Conservation (phyloP, 2,329 filamentous ascomycete genomes). For the Chrysoporthe deuterocubensis region DNA sequence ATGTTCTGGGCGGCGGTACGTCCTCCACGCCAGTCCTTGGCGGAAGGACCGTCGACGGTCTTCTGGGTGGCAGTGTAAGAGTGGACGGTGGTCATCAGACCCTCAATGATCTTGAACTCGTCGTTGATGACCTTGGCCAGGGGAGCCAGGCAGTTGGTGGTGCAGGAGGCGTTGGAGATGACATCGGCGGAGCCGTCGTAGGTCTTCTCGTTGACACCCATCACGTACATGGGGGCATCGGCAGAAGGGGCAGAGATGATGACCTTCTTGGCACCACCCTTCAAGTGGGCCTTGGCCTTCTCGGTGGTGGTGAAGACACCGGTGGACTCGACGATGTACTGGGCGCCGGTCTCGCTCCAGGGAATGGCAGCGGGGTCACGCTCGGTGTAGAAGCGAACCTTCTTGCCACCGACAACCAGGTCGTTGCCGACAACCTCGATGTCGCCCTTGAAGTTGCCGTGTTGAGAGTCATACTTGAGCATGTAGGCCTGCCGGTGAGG, state of each 20-base stretch:
- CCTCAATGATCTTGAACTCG: conserved; percentile 96
- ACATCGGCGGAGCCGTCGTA: conserved; percentile 92
- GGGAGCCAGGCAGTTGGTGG: conserved; percentile 99
- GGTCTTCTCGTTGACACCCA: conserved; percentile 95
- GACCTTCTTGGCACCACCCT: conserved; percentile 98
- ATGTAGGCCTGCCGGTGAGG: conserved; percentile 78
- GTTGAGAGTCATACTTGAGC: conserved; percentile 99
- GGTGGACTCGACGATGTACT: conserved; percentile 96
- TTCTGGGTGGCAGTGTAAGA: conserved; percentile 99
- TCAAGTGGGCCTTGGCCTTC: conserved; percentile 92
- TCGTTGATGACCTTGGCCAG: conserved; percentile 99
- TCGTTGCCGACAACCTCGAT: conserved; percentile 72
- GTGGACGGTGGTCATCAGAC: conserved; percentile 99
- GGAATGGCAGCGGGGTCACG: conserved; percentile 87
- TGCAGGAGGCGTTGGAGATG: conserved; percentile 99
- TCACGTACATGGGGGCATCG: conserved; percentile 99
- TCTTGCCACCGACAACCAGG: conserved; percentile 92
- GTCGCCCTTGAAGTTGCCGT: conserved; percentile 94
- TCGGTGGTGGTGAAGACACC: conserved; percentile 99
- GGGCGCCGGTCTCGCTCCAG: conserved; percentile 84
- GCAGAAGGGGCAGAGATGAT: conserved; percentile 89
- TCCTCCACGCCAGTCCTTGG: conserved; percentile 99
- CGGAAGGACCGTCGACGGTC: conserved; percentile 96
- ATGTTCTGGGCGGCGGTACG: conserved; percentile 99
- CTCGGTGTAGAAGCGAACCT: conserved; percentile 92